phyloP scores from a whole-genome alignment of 2,329 filamentous ascomycete species.

The Calonectria henricotiae region DNA sequence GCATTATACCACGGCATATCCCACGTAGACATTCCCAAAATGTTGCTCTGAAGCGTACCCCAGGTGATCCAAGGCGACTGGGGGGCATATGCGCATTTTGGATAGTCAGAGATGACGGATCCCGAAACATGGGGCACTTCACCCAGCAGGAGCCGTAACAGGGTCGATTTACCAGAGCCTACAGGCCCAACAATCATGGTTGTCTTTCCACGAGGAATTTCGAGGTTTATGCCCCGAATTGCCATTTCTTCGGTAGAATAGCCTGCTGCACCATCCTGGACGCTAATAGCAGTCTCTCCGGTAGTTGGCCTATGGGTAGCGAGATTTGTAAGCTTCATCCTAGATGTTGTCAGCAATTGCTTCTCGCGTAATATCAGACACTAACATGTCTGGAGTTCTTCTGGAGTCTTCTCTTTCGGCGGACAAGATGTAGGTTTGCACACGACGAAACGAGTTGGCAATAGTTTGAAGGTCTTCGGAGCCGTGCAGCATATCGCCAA shows the following conservation, averaged over 20 bases:
- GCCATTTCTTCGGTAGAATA: background rate
- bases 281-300: background rate
- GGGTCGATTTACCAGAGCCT: conserved; percentile 2
- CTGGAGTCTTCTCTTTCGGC: background rate
- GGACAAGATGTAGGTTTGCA: conserved; percentile 4
- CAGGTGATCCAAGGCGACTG: conserved; percentile 55
- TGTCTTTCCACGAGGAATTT: conserved; percentile 4
- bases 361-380: too few relatives aligned
- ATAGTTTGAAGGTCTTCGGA: conserved; percentile 9
- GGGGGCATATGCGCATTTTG: conserved; percentile 44
- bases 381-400: background rate
- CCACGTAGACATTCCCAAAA: conserved; percentile 51
- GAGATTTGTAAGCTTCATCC: background rate
- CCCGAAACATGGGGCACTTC: conserved; percentile 24
- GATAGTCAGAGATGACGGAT: conserved; percentile 22
- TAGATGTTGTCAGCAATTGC: too few relatives aligned
- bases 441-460: background rate
- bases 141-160: background rate
- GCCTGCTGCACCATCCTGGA: background rate
- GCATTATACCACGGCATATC: conserved; percentile 53
- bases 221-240: background rate
- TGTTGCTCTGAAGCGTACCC: conserved; percentile 55
- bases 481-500: conserved; percentile 10
- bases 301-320: background rate
- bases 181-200: conserved; percentile 16